phyloP scores from a whole-genome alignment of 768 basidiomycete species.

The Trametes coccinea region DNA sequence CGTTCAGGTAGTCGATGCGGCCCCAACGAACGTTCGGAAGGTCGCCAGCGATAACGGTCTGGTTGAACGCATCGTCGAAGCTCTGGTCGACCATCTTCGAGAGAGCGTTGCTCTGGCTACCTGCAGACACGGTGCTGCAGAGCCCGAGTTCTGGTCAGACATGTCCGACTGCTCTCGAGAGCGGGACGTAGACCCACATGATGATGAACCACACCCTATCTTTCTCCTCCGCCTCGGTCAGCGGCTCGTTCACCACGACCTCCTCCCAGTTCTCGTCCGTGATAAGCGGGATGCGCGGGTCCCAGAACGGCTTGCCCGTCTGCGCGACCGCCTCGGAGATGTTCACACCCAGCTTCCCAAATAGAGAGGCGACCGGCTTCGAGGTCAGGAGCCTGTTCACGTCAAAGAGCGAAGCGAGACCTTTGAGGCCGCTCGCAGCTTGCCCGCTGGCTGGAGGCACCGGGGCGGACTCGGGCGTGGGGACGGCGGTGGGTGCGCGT shows the following conservation, averaged over 20 bases:
- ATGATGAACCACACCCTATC: conserved; percentile 76
- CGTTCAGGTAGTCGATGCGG: conserved; percentile 85
- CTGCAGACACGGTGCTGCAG: conserved; percentile 56
- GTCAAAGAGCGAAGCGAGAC: conserved; percentile 23
- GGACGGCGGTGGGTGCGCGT: not conserved
- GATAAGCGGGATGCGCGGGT: conserved; percentile 72
- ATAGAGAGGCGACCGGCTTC: conserved; percentile 53
- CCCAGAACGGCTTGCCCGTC: conserved; percentile 51
- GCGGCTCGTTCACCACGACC: conserved; percentile 65
- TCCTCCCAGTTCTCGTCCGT: conserved; percentile 81
- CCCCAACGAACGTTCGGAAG: conserved; percentile 77
- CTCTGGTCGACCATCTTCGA: conserved; percentile 70
- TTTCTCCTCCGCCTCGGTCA: conserved; percentile 61
- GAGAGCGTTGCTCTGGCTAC: conserved; percentile 55
- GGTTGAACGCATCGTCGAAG: conserved; percentile 76
- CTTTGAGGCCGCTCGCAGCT: not conserved
- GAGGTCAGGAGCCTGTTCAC: conserved; percentile 45
- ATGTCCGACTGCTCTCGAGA: too few relatives aligned
- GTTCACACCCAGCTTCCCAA: conserved; percentile 67
- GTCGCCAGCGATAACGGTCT: conserved; percentile 56
- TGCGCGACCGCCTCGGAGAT: conserved; percentile 54
- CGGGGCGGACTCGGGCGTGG: not conserved
- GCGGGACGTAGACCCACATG: conserved; percentile 51
- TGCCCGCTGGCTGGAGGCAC: conserved; percentile 5
- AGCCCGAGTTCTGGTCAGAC: not conserved